Conservation (phyloP, 257 asterid species). For the Solanum arcanum region DNA sequence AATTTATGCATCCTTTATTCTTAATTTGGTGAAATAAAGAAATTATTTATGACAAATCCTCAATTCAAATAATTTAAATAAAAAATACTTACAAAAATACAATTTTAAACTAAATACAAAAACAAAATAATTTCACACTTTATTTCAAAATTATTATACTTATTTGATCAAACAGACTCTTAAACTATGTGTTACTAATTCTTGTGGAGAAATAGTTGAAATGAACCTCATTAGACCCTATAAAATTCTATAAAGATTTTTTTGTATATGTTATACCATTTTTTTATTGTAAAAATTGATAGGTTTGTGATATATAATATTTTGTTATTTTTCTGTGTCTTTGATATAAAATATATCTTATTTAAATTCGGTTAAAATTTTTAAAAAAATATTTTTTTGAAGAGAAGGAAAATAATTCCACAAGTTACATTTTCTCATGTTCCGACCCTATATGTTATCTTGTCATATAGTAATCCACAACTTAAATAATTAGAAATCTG, state of each 20-base stretch:
- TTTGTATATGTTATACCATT: neutral
- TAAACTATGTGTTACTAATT: neutral
- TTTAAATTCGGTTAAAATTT: rapidly evolving
- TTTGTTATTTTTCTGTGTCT: neutral
- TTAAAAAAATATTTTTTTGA: neutral
- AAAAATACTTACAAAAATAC: neutral
- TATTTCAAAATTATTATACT: neutral
- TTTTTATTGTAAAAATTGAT: neutral
- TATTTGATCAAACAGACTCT: neutral
- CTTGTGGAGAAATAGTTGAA: neutral
- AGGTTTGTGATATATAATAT: neutral
- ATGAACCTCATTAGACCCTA: neutral
- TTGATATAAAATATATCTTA: neutral
- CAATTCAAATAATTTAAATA: neutral
- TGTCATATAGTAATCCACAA: neutral
- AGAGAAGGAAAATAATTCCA: neutral
- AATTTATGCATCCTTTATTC: neutral
- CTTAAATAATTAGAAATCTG: neutral
- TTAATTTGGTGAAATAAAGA: neutral
- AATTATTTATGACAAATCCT: neutral
- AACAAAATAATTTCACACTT: neutral
- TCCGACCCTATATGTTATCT: neutral
- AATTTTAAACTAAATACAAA: neutral
- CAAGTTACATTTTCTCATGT: neutral
- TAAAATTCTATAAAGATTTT: neutral